A percentile compares a stretch with the other conserved stretches of the same genome.
Evolutionary conservation across 2,329 filamentous ascomycete species (phyloP).

Genomic region (Xylariaceae sp.): DNA sequence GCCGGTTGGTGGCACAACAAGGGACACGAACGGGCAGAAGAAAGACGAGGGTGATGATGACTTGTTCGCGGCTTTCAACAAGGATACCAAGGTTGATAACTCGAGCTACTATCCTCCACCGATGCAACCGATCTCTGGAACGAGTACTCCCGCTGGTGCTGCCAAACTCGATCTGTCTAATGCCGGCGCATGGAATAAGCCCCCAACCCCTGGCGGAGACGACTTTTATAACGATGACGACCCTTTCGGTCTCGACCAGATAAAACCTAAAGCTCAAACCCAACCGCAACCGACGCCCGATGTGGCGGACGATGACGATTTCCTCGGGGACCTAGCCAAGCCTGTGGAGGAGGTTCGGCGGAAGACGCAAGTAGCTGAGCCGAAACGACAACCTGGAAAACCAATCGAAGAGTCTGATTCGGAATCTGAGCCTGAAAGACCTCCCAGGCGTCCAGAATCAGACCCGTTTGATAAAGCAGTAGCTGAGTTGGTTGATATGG

Average conservation of each 20-base stretch:
- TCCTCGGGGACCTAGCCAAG: slow-evolving; percentile 68
- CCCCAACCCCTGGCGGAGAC: slow-evolving; percentile 41
- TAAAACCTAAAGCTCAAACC: slow-evolving; percentile 55
- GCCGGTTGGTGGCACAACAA: slow-evolving; percentile 40
- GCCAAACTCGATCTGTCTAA: slow-evolving; percentile 58
- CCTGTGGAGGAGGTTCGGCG: slow-evolving; percentile 69
- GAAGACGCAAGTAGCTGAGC: slow-evolving; percentile 49
- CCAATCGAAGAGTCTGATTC: slow-evolving; percentile 60
- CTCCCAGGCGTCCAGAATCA: slow-evolving; percentile 38
- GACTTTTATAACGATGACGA: slow-evolving; percentile 75
- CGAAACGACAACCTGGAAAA: slow-evolving; percentile 60
- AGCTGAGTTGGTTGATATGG: slow-evolving; percentile 92
- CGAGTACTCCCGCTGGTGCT: slow-evolving; percentile 53
- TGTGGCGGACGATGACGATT: slow-evolving; percentile 65
- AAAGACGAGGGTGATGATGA: slow-evolving; percentile 61
- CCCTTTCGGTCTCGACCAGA: slow-evolving; percentile 79
- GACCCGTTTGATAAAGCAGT: slow-evolving; percentile 81
- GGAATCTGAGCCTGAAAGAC: slow-evolving; percentile 50
- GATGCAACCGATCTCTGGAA: slow-evolving; percentile 47
- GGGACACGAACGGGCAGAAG: slow-evolving; percentile 40
- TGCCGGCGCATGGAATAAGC: slow-evolving; percentile 60
- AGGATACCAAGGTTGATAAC: slow-evolving; percentile 71
- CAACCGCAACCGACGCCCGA: slow-evolving; percentile 32
- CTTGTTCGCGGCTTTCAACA: slow-evolving; percentile 71
- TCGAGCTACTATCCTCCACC: slow-evolving; percentile 69